A percentile compares a stretch with the other conserved stretches of the same genome.
Evolutionary conservation across 176 grass and related monocot species (phyloP).

Genomic region (Lolium rigidum): DNA sequence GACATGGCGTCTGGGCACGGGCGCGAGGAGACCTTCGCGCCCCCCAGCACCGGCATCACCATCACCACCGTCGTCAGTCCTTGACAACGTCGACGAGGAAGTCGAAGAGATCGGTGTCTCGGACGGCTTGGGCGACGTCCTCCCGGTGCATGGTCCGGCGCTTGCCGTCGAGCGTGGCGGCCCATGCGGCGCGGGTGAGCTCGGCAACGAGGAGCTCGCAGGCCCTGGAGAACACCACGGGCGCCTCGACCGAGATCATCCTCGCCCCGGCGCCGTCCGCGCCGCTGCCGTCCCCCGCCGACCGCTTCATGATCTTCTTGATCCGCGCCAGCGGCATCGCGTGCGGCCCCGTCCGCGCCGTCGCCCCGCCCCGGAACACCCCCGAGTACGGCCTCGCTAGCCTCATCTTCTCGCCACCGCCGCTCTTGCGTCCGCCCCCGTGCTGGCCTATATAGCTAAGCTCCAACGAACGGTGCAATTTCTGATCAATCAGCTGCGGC

Average conservation of each 20-base stretch:
- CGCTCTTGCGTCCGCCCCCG: background rate
- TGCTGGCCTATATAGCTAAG: background rate
- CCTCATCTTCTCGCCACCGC: constrained; percentile 34
- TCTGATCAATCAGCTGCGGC: background rate
- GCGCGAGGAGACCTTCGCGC: background rate
- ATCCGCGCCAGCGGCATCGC: constrained; percentile 73
- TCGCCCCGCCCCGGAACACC: constrained; percentile 51
- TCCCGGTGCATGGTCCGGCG: constrained; percentile 60
- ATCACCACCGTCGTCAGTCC: background rate
- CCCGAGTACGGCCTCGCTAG: constrained; percentile 59
- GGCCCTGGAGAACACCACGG: constrained; percentile 69
- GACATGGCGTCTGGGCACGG: background rate
- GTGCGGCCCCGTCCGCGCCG: constrained; percentile 65
- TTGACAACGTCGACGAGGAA: constrained; percentile 63
- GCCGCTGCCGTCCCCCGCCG: constrained; percentile 43
- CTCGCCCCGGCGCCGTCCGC: constrained; percentile 33
- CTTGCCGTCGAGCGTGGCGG: constrained; percentile 44
- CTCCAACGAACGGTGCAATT: background rate
- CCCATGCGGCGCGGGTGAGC: constrained; percentile 61
- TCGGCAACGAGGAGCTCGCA: constrained; percentile 72
- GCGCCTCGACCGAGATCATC: constrained; percentile 78
- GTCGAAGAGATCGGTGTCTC: constrained; percentile 63
- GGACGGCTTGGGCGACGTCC: constrained; percentile 55
- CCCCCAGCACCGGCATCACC: background rate
- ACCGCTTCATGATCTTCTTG: constrained; percentile 83